Evolutionary conservation across 2,329 filamentous ascomycete genomes (phyloP).

Genomic region (Penicillium paneum): DNA sequence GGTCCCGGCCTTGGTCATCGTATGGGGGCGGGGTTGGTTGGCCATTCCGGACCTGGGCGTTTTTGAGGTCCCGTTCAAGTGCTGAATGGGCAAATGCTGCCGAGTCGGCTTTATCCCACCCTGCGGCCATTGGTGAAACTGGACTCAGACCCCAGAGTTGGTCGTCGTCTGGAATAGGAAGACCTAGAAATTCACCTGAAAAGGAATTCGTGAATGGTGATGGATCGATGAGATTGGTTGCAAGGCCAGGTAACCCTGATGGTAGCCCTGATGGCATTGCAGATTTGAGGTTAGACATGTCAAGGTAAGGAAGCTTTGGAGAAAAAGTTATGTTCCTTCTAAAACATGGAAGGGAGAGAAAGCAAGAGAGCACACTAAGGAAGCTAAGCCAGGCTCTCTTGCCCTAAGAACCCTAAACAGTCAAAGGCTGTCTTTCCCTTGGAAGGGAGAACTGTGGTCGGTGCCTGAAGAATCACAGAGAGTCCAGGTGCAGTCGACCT

Average conservation of each 20-base stretch:
- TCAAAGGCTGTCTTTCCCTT: neutral
- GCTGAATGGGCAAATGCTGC: slow-evolving; percentile 24
- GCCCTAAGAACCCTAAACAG: slow-evolving; percentile 2
- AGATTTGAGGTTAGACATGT: slow-evolving; percentile 8
- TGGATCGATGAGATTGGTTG: slow-evolving; percentile 4
- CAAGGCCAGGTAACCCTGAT: neutral
- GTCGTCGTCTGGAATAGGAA: slow-evolving; percentile 32
- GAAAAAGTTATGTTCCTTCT: neutral
- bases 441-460: neutral
- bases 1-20: slow-evolving; percentile 25
- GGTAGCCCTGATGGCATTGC: slow-evolving; percentile 1
- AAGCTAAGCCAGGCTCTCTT: slow-evolving; percentile 4
- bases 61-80: slow-evolving; percentile 33
- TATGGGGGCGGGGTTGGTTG: slow-evolving; percentile 39
- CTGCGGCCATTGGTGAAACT: slow-evolving; percentile 24
- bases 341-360: neutral
- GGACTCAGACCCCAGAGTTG: slow-evolving; percentile 33
- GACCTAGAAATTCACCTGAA: slow-evolving; percentile 28
- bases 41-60: slow-evolving; percentile 38
- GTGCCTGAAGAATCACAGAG: slow-evolving; percentile 22
- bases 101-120: slow-evolving; percentile 30
- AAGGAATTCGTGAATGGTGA: slow-evolving; percentile 19
- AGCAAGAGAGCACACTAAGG: neutral
- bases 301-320: neutral
- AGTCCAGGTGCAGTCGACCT: slow-evolving; percentile 14